Base-by-base conservation (phyloP, 306 rosid genomes). In the Lablab purpureus region DNA sequence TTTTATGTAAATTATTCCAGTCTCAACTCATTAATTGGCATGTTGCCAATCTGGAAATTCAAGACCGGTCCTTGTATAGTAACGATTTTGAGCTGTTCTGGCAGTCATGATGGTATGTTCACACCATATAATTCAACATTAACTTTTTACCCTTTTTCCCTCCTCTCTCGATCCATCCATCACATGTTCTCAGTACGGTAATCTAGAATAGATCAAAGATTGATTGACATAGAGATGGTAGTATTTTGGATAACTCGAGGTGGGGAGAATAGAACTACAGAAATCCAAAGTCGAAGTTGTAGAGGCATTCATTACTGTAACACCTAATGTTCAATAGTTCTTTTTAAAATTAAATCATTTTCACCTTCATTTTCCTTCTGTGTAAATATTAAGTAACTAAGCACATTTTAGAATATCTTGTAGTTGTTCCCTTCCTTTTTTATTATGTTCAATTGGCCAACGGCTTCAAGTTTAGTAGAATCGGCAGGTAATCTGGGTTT, bases 51-150 rank as follows among this genome's bases (percentile, higher is more conserved):
- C 90, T 96, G 85, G 99, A 96, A 91, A 96, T 96, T 82, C 99
- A 96, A 82, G 99, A 96, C 85, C 99, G 99, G 60, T 96, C 94
- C 74, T 85, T 96, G 97, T 96, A 96, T 89, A 93, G 96, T 90
- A 91, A 83, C 69, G 96, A 93, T 81, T 87, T 84, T 87, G 98
- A 93, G 88, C 90, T 90, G 88, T 93, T 96, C 94, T 96, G 99
- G 99, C 98, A 93, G 82, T 91, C 96, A 49, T 95, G 90, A 91
- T 78, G 85, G 83, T 66, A 70, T 72, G 87, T 69, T 75, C 85
- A 55, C 71, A 69, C 68, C 81, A 78, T 85, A 82, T 77, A 76
- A 73, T 82, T 82, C 86, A 77, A 74, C 89, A 78, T 83, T 84
- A 81, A 91, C 90, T 67, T 75, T 50, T 37, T 46, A 18, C 41